phyloP scores from a whole-genome alignment of 495 filamentous ascomycete species.

The Aspergillus haitiensis region DNA sequence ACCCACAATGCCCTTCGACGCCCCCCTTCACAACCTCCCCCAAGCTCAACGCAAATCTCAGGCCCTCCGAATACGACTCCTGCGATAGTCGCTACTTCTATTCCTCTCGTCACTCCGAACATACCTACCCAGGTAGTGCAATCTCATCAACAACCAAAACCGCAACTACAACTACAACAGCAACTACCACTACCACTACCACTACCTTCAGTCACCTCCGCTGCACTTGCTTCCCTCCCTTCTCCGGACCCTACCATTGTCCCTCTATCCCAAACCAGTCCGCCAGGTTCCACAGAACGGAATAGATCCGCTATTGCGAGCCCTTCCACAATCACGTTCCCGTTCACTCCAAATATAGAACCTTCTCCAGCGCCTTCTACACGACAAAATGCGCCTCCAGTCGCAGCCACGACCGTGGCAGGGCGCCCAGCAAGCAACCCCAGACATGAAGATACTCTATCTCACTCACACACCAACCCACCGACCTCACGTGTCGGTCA shows the following conservation, averaged over 20 bases:
- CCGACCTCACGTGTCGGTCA: neutral
- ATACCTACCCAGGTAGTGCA: neutral
- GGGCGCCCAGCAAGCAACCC: neutral
- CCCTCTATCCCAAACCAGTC: slow-evolving; percentile 20
- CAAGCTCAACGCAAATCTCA: slow-evolving; percentile 5
- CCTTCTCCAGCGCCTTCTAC: neutral
- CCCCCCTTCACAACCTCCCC: slow-evolving; percentile 7
- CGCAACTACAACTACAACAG: neutral
- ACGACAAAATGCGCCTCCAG: neutral
- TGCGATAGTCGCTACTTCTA: neutral
- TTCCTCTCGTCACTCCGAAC: neutral
- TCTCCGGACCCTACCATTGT: slow-evolving; percentile 27
- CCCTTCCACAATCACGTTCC: slow-evolving; percentile 10
- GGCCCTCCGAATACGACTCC: neutral
- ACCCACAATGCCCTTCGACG: slow-evolving; percentile 11
- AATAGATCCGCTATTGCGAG: slow-evolving; percentile 11
- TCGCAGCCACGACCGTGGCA: slow-evolving; percentile 5
- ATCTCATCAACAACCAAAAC: neutral
- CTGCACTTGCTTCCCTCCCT: slow-evolving; percentile 20
- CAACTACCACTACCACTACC: slow-evolving; percentile 1
- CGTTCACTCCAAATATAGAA: slow-evolving; percentile 15
- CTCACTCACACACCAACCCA: neutral
- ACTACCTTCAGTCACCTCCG: neutral
- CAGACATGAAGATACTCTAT: neutral
- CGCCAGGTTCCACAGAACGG: slow-evolving; percentile 17